Base-by-base conservation (phyloP, 192 early-diverging fungal species). In the Chytriomyces hyalinus region DNA sequence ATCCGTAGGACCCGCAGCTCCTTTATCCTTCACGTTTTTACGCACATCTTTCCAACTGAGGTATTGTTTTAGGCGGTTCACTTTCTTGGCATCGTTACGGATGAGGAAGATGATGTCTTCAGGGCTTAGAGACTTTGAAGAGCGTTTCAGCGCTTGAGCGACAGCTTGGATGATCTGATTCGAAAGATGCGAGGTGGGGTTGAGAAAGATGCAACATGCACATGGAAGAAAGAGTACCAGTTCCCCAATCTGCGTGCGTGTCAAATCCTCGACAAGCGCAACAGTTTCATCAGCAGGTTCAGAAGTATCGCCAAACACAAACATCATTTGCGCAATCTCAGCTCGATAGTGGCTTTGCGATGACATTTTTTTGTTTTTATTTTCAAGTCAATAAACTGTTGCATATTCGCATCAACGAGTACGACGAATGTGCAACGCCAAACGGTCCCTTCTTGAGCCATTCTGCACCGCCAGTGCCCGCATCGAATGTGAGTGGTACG, bases 51-150 rank as follows among this genome's bases (percentile, higher is more conserved):
- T 98, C 94, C 95, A 98, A 63, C 91, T 92, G 28, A 99, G 86
- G 81, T 93, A 99, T 50, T 93, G 92, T 26, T 93, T 84, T 61
- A 99, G 86, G 0, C 96, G 92, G 79, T 96, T 93, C 15, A 97
- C 94, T 81, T 97, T 98, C 65, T 90, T 91, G 28, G 93, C 90
- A 80, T 99, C 98, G 84, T 98, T 94, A 6, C 97, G 92, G 76
- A 98, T 95, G 26, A 99, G 87, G 80, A 98, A 99, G 36, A 99
- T 97, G 47, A 98, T 83, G 81, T 99, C 98, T 76, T 99, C 97
- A 24, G 93, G 86, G 6, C 87, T 85, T 78, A 96, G 87, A 65
- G 90, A 93, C 45, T 93, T 84, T 7, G 96, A 95, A 0, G 90
- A 89, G 17, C 96, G 91, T 67, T 92, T 92, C 66, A 89, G 85